These are phyloP conservation scores for Sporisorium graminicola DNA, from an alignment of 1,284 basidiomycete genomes.

Conservation along the genomic window DNA sequence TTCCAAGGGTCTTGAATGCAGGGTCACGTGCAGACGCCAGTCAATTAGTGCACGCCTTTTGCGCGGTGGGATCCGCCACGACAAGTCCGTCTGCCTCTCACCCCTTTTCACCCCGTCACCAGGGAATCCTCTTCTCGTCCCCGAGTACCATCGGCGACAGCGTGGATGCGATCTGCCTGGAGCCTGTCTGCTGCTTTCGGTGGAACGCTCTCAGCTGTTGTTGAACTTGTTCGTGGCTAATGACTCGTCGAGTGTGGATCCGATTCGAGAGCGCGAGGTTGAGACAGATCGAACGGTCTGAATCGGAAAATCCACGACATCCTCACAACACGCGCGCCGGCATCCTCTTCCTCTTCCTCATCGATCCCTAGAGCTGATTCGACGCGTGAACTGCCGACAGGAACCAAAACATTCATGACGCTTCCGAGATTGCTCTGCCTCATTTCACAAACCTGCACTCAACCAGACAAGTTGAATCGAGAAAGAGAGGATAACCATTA, in stretches of 20 bases:
- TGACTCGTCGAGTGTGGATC: background rate
- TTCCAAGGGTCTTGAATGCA: conserved; percentile 40
- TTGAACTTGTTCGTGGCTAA: background rate
- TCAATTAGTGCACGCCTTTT: conserved; percentile 46
- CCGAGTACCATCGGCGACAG: background rate
- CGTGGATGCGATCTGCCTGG: background rate
- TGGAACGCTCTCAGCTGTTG: too few species aligned
- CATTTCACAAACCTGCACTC: background rate
- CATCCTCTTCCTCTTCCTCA: conserved; percentile 4
- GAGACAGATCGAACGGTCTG: conserved; percentile 22
- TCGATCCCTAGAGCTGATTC: background rate
- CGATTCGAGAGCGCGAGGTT: background rate
- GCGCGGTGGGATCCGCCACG: background rate
- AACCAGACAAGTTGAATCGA: conserved; percentile 8
- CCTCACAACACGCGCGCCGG: conserved; percentile 19
- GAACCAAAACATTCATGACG: conserved; percentile 8
- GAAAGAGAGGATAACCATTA: conserved; percentile 48
- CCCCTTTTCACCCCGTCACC: too few species aligned
- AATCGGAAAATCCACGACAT: conserved; percentile 9
- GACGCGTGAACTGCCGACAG: conserved; percentile 4
- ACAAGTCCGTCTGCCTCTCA: background rate
- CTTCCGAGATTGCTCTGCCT: background rate
- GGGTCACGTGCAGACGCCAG: conserved; percentile 47
- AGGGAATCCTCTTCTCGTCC: too few species aligned
- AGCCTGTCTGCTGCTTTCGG: background rate